phyloP scores from a whole-genome alignment of 1,284 basidiomycete species.

The Pseudozyma flocculosa region DNA sequence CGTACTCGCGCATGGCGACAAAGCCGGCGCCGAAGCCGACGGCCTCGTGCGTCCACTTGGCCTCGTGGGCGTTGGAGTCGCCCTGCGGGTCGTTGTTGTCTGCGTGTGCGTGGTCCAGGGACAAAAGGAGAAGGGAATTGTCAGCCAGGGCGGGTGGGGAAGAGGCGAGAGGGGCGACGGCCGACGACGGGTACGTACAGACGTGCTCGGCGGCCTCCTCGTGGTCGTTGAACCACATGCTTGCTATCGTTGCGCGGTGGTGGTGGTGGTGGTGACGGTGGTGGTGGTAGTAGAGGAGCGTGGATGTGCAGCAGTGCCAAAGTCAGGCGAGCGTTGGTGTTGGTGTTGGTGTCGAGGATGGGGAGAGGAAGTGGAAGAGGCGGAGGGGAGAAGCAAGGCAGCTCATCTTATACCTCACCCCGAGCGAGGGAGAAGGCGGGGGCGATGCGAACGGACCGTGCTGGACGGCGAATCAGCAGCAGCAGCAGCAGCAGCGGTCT shows the following conservation, averaged over 20 bases:
- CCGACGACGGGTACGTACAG: slow-evolving; percentile 17
- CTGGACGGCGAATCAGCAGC: too few relatives aligned
- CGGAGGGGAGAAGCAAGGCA: too few relatives aligned
- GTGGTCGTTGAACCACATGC: slow-evolving; percentile 18
- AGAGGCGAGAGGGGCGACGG: neutral
- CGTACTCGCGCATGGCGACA: slow-evolving; percentile 66
- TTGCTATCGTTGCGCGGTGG: neutral
- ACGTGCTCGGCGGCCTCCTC: slow-evolving; percentile 36
- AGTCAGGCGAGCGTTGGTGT: too few relatives aligned
- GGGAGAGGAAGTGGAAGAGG: too few relatives aligned
- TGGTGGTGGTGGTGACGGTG: neutral
- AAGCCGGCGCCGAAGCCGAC: slow-evolving; percentile 62
- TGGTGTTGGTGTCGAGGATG: too few relatives aligned
- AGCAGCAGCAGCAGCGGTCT: too few relatives aligned
- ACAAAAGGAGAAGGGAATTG: neutral
- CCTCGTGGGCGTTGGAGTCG: slow-evolving; percentile 36
- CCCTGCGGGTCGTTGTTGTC: slow-evolving; percentile 32
- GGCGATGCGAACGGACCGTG: too few relatives aligned
- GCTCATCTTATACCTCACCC: too few relatives aligned
- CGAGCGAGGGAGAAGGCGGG: too few relatives aligned
- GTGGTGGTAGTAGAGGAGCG: neutral
- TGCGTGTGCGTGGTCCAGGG: slow-evolving; percentile 1
- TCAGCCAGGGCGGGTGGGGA: neutral
- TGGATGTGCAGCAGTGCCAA: too few relatives aligned
- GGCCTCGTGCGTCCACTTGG: slow-evolving; percentile 66